Base-by-base conservation (phyloP, 441 rosid genomes). In the Syzygium syzygioides region DNA sequence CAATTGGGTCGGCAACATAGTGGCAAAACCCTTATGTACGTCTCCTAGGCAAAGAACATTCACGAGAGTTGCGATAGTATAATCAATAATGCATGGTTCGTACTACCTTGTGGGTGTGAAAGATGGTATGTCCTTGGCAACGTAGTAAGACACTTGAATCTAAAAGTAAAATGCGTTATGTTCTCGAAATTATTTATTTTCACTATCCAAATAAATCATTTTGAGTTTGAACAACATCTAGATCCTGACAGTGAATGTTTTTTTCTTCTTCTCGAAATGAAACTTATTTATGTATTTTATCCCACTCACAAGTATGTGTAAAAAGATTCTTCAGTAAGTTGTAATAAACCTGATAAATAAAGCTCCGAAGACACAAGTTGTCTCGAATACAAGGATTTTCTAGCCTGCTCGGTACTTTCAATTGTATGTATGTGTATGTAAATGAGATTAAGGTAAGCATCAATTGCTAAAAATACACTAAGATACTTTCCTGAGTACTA, bases 41-140 rank as follows among this genome's bases (percentile, higher is more conserved):
- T 25, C n/a, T 13, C 5, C 10, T 41, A 13, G 53, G 52, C 9
- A 76, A 4, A 12, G 5, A 13, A 9, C 30, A 41, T 76, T 41
- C 52, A 6, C 9, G 3, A 23, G 52, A 76, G 18, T 4, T 4
- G 3, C 3, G 2, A 37, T 11, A 12, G 4, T 37, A 2, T 20
- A 4, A 23, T 37, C 15, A 18, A 41, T 71, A 14, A 71, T 45
- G 1, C 1, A 3, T 1, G 50, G 2, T 41, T 76, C 10, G 5
- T 10, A 23, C 10, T 76, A 76, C 1, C n/a, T 23, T 23, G 3
- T 76, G n/a, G 41, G 10, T 1, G 9, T 25, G 14, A 20, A 76
- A 41, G 52, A 37, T 4, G 7, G 0, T 6, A 12, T 3, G 14
- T 41, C 4, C 48, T 17, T 11, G 3, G 2, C 25, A 12, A 37